Conservation (phyloP, 2,329 filamentous ascomycete species). For the Pseudocercospora musae region DNA sequence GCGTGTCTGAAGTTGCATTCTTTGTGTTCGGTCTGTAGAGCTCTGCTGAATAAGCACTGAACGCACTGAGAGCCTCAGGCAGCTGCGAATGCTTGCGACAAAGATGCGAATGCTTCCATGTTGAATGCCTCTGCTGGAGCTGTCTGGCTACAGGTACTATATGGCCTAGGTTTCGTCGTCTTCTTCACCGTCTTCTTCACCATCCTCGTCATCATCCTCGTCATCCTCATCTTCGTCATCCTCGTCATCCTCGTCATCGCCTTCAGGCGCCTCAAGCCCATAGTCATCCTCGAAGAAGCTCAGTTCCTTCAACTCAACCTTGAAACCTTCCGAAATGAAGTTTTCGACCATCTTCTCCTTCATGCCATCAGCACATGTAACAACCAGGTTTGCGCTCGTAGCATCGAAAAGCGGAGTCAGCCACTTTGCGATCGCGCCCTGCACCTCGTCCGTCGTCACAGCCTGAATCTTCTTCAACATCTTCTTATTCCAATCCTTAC, state of each 20-base stretch:
- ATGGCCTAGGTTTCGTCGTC: not conserved
- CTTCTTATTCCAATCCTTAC: conserved; percentile 72
- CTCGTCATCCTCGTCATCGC: conserved; percentile 57
- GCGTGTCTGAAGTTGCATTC: too few species aligned
- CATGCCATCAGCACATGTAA: conserved; percentile 84
- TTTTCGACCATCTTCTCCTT: conserved; percentile 74
- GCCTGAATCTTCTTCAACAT: conserved; percentile 73
- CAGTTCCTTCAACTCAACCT: conserved; percentile 68
- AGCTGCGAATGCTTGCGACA: too few species aligned
- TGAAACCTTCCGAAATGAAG: conserved; percentile 74
- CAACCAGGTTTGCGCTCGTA: conserved; percentile 75
- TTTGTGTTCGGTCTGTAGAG: too few species aligned
- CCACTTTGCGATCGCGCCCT: conserved; percentile 67
- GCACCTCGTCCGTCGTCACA: conserved; percentile 74
- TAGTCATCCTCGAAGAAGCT: conserved; percentile 87
- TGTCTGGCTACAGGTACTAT: not conserved
- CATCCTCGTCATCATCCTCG: conserved; percentile 46
- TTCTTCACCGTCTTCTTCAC: conserved; percentile 44
- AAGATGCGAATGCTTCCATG: not conserved
- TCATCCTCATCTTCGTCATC: conserved; percentile 58
- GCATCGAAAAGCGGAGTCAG: conserved; percentile 78
- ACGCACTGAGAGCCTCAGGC: too few species aligned
- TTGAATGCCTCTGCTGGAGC: not conserved
- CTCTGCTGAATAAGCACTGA: too few species aligned
- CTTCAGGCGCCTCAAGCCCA: conserved; percentile 65